Percentiles rank a stretch among this genome's conserved stretches.
phyloP scores from a whole-genome alignment of 2,329 filamentous ascomycete species.

The Aspergillus japonicus region DNA sequence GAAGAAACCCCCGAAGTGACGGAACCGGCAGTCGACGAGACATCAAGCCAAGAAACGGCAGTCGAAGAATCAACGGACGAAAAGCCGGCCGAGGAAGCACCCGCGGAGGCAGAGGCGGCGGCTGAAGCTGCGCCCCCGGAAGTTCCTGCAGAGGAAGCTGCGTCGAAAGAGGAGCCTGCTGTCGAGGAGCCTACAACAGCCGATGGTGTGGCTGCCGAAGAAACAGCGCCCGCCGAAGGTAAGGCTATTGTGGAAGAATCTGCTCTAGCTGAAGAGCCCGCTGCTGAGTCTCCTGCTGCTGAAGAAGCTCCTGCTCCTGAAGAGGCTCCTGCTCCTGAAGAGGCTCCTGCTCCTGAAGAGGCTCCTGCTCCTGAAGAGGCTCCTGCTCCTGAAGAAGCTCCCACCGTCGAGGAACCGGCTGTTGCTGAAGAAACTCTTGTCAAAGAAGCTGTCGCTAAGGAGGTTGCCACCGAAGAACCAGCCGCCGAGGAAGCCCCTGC shows the following conservation, averaged over 20 bases:
- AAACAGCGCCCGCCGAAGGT: background rate
- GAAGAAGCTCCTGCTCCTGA: constrained; percentile 12
- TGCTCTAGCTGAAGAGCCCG: constrained; percentile 7
- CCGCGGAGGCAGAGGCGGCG: constrained; percentile 18
- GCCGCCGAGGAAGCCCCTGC: constrained; percentile 17
- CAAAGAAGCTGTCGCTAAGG: constrained; percentile 19
- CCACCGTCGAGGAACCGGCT: background rate
- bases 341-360: constrained; percentile 9
- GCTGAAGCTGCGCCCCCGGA: background rate
- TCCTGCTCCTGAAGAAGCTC: constrained; percentile 17
- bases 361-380: constrained; percentile 19
- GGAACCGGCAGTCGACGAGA: background rate
- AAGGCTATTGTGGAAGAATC: too few relatives aligned
- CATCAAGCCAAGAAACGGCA: background rate
- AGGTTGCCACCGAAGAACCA: constrained; percentile 14
- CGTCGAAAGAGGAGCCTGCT: background rate
- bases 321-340: background rate
- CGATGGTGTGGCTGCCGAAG: background rate
- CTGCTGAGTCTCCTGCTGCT: constrained; percentile 1
- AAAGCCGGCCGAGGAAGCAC: constrained; percentile 10
- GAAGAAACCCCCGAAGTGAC: constrained; percentile 16
- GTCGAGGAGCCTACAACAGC: background rate
- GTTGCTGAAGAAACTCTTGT: constrained; percentile 13
- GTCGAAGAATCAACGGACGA: constrained; percentile 13
- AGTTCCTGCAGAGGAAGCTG: constrained; percentile 14